Base-by-base conservation (phyloP, 768 basidiomycete genomes). In the Kwoniella sp. region DNA sequence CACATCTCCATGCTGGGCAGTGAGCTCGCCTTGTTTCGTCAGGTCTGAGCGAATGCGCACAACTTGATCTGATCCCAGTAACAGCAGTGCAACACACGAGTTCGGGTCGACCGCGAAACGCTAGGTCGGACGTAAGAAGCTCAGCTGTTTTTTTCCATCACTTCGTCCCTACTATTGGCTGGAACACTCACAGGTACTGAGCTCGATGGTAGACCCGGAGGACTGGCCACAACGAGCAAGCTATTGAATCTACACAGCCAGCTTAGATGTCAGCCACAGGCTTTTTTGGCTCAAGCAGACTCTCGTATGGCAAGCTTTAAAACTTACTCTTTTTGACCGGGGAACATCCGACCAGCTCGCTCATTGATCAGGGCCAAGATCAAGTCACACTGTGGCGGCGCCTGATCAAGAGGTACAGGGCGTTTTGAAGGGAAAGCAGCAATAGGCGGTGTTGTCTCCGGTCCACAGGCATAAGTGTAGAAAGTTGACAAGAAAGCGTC, bases 1-100 rank as follows among this genome's bases (percentile, higher is more conserved):
- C 1, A 77, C 65, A 63, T 79, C 77, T 0, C 77, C 77, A 57
- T 79, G 77, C 58, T 73, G 72, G 6, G 67, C 40, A 3, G 58
- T 66, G 15, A 79, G 5, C 30, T 70, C 55, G 24, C 40, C 67
- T 50, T 46, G 40, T 33, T 71, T 64, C 21, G 46, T 58, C 4
- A 15, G 12, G 19, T 25, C 36, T 1, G 22, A 47, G 19, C 61
- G 57, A 24, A 76, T 50, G 17, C 53, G 40, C 17, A 74, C 19
- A 3, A 2, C 21, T 5, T 49, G 70, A 26, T 78, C 77, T 0
- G 76, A 72, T 15, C 78, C 78, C 19, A 79, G 73, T 27, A 65
- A 60, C 44, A 77, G 60, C 40, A 76, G n/a, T 1, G 70, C 58
- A 46, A 62, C 53, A 25, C 63, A 65, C 29, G 63, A 60, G 47